Evolutionary conservation across 768 basidiomycete genomes (phyloP).

Genomic region (Russula sp.): DNA sequence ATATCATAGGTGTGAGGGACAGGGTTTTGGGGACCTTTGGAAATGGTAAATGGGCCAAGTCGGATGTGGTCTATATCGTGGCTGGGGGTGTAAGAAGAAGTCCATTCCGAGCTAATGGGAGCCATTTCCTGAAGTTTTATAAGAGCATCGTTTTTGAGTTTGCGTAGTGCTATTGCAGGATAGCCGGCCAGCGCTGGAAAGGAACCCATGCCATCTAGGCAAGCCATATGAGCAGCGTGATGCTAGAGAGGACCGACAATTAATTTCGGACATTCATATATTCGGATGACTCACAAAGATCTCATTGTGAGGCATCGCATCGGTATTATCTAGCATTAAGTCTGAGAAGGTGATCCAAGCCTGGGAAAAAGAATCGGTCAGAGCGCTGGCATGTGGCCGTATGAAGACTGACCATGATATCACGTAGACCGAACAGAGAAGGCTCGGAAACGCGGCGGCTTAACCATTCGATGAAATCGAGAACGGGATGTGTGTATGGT

Average conservation of each 20-base stretch:
- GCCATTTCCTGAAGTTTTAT: constrained; percentile 48
- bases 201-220: constrained; percentile 82
- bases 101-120: constrained; percentile 33
- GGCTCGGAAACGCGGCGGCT: constrained; percentile 50
- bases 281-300: constrained; percentile 56
- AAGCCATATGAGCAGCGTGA: constrained; percentile 89
- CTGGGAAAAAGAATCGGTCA: constrained; percentile 33
- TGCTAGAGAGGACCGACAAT: constrained; percentile 41
- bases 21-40: constrained; percentile 42
- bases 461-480: constrained; percentile 83
- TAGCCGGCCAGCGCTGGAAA: constrained; percentile 65
- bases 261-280: constrained; percentile 8
- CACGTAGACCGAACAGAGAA: constrained; percentile 70
- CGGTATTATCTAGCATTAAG: constrained; percentile 35
- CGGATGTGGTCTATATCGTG: constrained; percentile 37
- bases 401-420: constrained; percentile 64
- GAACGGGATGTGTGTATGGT: constrained; percentile 49
- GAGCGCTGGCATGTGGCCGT: not conserved
- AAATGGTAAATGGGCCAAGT: constrained; percentile 70
- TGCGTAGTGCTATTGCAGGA: constrained; percentile 48
- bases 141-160: constrained; percentile 54
- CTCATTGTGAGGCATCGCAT: constrained; percentile 36
- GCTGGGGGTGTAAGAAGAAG: constrained; percentile 25
- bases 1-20: constrained; percentile 58
- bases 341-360: constrained; percentile 93